Conservation (phyloP, 768 basidiomycete species). For the Dioszegia crocea region DNA sequence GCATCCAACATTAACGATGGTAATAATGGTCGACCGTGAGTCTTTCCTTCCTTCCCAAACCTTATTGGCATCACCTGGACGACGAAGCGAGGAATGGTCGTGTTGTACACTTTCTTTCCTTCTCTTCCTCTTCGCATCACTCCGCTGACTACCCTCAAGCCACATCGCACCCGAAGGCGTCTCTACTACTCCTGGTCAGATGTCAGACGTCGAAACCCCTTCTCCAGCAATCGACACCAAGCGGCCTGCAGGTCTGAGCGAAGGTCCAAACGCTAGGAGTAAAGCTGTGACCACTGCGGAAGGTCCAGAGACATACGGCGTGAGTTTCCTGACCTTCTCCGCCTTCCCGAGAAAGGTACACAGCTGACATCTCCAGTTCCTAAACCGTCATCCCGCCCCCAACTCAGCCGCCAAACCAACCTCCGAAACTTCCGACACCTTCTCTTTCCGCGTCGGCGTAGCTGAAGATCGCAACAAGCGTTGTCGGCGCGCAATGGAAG, state of each 20-base stretch:
- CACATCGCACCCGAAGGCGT: conserved; percentile 13
- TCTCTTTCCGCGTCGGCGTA: conserved; percentile 65
- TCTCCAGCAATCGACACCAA: conserved; percentile 4
- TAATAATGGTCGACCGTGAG: conserved; percentile 4
- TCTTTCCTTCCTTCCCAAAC: not conserved
- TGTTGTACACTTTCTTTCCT: too few species aligned
- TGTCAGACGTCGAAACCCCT: conserved; percentile 20
- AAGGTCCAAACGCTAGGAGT: conserved; percentile 64
- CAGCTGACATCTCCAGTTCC: conserved; percentile 53
- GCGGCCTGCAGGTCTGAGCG: conserved; percentile 33
- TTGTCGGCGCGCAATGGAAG: conserved; percentile 90
- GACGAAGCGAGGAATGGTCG: too few species aligned
- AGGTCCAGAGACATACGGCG: conserved; percentile 69
- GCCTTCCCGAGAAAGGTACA: not conserved
- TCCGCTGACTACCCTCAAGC: too few species aligned
- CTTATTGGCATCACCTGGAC: too few species aligned
- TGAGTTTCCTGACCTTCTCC: conserved; percentile 49
- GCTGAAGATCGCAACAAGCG: conserved; percentile 76
- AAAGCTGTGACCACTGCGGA: conserved; percentile 76
- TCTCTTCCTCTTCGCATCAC: too few species aligned
- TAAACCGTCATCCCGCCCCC: conserved; percentile 65
- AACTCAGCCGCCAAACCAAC: conserved; percentile 3
- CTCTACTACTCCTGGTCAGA: conserved; percentile 23
- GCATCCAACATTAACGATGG: not conserved
- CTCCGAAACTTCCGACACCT: conserved; percentile 4